These are phyloP conservation scores for Diplodia corticola DNA, from an alignment of 2,329 filamentous ascomycete species.

Conservation along the genomic window DNA sequence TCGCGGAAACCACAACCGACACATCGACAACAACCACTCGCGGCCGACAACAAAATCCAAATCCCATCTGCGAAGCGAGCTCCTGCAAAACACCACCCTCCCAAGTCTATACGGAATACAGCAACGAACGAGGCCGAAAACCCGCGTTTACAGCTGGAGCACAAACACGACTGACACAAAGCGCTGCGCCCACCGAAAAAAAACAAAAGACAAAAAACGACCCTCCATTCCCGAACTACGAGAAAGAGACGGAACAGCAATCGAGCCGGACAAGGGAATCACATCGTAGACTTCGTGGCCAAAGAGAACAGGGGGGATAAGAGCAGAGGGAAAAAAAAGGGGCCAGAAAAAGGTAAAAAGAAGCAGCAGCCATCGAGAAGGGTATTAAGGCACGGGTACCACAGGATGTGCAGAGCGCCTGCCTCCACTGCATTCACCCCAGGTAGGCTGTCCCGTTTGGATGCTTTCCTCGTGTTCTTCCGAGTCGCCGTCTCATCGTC, in stretches of 20 bases:
- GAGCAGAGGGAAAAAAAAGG: not conserved
- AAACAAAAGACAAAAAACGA: no score
- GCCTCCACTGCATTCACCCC: slow-evolving; percentile 16
- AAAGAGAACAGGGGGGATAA: not conserved
- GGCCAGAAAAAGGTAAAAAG: not conserved
- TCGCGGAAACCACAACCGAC: not conserved
- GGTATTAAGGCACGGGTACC: slow-evolving; percentile 10
- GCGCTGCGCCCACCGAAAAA: not conserved
- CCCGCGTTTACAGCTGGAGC: not conserved
- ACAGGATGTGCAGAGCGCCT: slow-evolving; percentile 19
- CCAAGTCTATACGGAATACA: not conserved
- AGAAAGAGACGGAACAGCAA: not conserved
- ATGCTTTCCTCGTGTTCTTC: slow-evolving; percentile 6
- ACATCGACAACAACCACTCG: not conserved
- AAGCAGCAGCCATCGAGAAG: not conserved
- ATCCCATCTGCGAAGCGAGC: not conserved
- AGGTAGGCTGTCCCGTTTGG: not conserved
- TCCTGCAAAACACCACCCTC: not conserved
- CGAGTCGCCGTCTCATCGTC: slow-evolving; percentile 7
- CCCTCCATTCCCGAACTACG: not conserved
- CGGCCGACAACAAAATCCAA: not conserved
- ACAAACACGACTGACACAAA: not conserved
- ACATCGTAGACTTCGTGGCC: slow-evolving; percentile 21
- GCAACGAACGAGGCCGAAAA: not conserved
- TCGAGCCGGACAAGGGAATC: slow-evolving; percentile 18